These are phyloP conservation scores for Cystoisospora suis DNA, from an alignment of 169 alveolate species.

Conservation along the genomic window DNA sequence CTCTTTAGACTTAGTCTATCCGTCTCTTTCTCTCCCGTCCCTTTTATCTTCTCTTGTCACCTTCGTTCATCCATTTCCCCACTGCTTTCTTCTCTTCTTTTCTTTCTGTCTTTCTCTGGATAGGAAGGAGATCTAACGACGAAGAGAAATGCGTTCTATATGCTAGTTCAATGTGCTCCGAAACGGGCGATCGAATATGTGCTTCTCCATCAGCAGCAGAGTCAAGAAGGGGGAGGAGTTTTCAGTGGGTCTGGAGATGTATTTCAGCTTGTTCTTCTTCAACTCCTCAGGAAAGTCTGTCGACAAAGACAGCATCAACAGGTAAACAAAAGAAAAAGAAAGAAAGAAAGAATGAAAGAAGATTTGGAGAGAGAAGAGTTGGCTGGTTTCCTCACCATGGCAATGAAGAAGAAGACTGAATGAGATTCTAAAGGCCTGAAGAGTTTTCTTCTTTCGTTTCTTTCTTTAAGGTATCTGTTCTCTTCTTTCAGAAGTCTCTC, in stretches of 20 bases:
- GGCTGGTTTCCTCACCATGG: too few species aligned
- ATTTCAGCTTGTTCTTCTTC: constrained; percentile 86
- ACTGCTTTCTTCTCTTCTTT: background rate
- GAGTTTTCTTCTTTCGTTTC: too few species aligned
- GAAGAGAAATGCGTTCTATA: constrained; percentile 90
- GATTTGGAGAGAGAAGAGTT: too few species aligned
- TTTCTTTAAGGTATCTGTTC: too few species aligned
- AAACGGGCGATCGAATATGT: constrained; percentile 87
- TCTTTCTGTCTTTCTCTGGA: background rate
- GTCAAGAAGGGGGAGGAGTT: constrained; percentile 37
- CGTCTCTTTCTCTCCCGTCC: too few species aligned
- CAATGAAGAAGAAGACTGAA: too few species aligned
- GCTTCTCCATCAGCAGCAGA: constrained; percentile 46
- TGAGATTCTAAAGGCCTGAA: too few species aligned
- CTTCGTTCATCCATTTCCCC: background rate
- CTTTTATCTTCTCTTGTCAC: background rate
- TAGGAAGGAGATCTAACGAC: constrained; percentile 90
- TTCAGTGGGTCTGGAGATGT: constrained; percentile 77
- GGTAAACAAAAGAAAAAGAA: constrained; percentile 49
- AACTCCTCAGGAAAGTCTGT: constrained; percentile 87
- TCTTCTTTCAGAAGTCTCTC: too few species aligned
- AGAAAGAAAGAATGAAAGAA: too few species aligned
- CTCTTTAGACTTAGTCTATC: too few species aligned
- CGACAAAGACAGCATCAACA: constrained; percentile 80
- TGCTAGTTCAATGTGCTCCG: constrained; percentile 80